phyloP scores from a whole-genome alignment of 345 rosid species.

The Raphanus sativus region DNA sequence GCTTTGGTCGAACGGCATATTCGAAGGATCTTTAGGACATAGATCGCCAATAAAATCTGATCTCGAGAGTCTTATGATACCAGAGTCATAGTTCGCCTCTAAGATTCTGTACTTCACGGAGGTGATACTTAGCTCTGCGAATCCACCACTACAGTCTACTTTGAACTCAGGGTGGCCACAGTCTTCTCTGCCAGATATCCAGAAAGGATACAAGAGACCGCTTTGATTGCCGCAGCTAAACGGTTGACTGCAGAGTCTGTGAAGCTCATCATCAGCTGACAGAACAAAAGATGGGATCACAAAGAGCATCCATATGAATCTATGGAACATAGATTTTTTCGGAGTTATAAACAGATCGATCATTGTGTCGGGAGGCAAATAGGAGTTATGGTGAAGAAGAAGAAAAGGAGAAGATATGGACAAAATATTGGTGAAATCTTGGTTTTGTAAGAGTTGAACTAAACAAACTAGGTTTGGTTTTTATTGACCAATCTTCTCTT shows the following conservation, averaged over 20 bases:
- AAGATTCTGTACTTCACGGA: slow-evolving; percentile 36
- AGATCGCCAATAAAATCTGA: slow-evolving; percentile 14
- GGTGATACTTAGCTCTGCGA: slow-evolving; percentile 27
- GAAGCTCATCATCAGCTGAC: slow-evolving; percentile 3
- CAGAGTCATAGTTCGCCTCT: neutral
- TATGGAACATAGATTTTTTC: neutral
- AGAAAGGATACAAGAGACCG: slow-evolving; percentile 40
- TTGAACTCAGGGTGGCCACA: slow-evolving; percentile 43
- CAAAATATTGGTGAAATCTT: neutral
- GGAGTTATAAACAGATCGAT: slow-evolving; percentile 6
- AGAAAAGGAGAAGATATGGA: neutral
- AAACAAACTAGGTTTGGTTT: neutral
- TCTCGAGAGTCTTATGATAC: slow-evolving; percentile 30
- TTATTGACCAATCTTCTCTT: neutral
- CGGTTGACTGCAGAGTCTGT: neutral
- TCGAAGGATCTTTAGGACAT: slow-evolving; percentile 17
- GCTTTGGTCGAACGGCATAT: neutral
- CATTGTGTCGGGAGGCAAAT: slow-evolving; percentile 7
- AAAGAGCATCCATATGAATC: slow-evolving; percentile 16
- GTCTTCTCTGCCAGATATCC: neutral
- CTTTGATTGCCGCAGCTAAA: slow-evolving; percentile 10
- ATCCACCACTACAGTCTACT: neutral
- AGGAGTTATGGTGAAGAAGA: neutral
- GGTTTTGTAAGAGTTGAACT: neutral
- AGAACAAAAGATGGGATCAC: slow-evolving; percentile 24